Base-by-base conservation (phyloP, 139 green algal genomes). In the Picochlorum costavermella region DNA sequence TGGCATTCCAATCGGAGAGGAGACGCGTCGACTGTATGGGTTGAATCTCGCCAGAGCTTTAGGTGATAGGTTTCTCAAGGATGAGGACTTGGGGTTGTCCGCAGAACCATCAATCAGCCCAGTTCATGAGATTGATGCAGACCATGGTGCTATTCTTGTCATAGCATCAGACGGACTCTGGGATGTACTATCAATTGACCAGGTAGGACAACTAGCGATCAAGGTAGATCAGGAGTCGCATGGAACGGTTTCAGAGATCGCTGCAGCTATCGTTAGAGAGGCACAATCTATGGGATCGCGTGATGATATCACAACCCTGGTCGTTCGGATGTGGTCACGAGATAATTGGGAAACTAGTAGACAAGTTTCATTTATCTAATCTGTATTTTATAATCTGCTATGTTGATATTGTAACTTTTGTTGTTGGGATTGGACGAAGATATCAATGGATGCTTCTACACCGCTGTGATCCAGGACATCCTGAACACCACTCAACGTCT, bases 31-130 rank as follows among this genome's bases (percentile, higher is more conserved):
- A 26, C 75, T 90, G 14, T 90, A 89, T 46, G 84, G 84, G n/a
- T 69, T 91, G 23, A 92, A 90, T 62, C 64, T 91, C 2, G 75
- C 82, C n/a, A 71, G 84, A 20, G 78, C 76, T 40, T 66, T 91
- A 30, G 84, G 84, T 16, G 84, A 91, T 76, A 79, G 82, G 23
- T 89, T 85, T 56, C 46, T 90, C 30, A 90, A 90, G 58, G 72
- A 78, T 46, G 77, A 89, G 51, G 75, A 88, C 53, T 67, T 91
- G 44, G 84, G 84, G 14, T 69, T 91, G 30, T 84, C 75, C 17
- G 78, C 80, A 3, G 61, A 81, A 45, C 82, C 85, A 3, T 58
- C 72, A 29, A 71, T 89, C 3, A 77, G 61, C 55, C 13, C 5
- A 6, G 68, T 81, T 14, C 17, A 84, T 1, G 36, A 68, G 14